Base-by-base conservation (phyloP, 2,329 filamentous ascomycete genomes). In the Chrysosporium queenslandicum region DNA sequence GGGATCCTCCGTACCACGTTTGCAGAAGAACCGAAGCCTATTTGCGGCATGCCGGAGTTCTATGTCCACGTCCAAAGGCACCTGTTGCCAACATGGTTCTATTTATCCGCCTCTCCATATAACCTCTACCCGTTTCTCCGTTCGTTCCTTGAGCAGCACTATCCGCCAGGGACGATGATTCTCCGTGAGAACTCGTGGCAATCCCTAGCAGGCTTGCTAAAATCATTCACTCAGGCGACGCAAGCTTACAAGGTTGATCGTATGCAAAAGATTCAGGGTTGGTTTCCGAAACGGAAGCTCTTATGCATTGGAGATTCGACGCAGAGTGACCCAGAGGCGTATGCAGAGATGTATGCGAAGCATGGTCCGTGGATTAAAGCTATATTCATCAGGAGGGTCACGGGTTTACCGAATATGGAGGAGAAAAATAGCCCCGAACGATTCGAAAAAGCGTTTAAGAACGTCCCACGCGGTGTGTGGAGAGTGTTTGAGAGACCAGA, bases 31-130 rank as follows among this genome's bases (percentile, higher is more conserved):
- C 84, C 89, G 0, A 73, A 77, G 12, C 81, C 87, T 0, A 81
- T 91, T 12, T 62, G 75, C 0, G 88, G 87, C 45, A 96, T 96
- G 88, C 86, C 89, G 0, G 82, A 87, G 60, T 76, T 96, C 0
- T 96, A 95, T 71, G 69, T 73, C 20, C 75, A 83, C 52, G 74
- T 94, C 9, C 73, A 82, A 41, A 64, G 65, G 12, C 67, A 71
- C 37, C 70, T 81, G 7, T 74, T 77, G 7, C 84, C 88, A 1
- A 79, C 88, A 0, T 95, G 87, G 77, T 95, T 94, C 74, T 97
- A 97, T 68, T 78, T 97, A 43, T 94, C 87, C 0, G 90, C 91
- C 0, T 94, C 89, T 0, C 91, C 91, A 0, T 96, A 96, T 73
- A 95, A 94, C 61, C 78, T 97, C 8, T 96, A 96, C 64, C 85